Conservation (phyloP, 139 green algal species). For the Gonium pectorale region DNA sequence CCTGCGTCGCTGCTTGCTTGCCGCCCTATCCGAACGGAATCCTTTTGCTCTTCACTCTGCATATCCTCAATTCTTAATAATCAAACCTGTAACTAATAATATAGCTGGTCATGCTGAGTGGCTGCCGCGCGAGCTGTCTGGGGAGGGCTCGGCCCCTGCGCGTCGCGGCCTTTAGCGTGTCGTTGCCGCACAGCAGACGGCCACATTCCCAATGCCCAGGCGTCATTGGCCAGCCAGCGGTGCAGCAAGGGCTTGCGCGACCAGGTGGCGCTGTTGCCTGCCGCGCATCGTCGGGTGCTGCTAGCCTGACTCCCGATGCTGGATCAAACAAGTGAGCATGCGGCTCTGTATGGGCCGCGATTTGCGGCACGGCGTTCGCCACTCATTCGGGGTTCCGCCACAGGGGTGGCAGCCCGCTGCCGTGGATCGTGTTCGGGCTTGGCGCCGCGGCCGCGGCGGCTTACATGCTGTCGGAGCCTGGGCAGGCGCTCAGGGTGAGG, state of each 20-base stretch:
- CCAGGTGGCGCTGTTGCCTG: background rate
- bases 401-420: constrained; percentile 23
- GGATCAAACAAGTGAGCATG: constrained; percentile 34
- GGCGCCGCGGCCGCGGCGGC: background rate
- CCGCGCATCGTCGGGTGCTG: background rate
- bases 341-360: background rate
- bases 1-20: too few species aligned
- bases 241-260: background rate
- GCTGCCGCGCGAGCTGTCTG: background rate
- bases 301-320: background rate
- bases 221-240: too few species aligned
- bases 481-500: constrained; percentile 28
- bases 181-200: too few species aligned
- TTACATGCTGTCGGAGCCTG: constrained; percentile 32
- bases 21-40: too few species aligned
- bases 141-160: background rate
- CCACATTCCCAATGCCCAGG: too few species aligned
- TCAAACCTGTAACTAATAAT: background rate
- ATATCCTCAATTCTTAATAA: too few species aligned
- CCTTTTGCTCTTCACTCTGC: too few species aligned
- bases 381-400: background rate
- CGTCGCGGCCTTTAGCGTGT: background rate
- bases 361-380: background rate
- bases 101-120: background rate
- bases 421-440: constrained; percentile 5